A percentile compares a stretch with the other conserved stretches of the same genome.
Evolutionary conservation across 2,329 filamentous ascomycete genomes (phyloP).

Genomic region (Phialophora expanda): DNA sequence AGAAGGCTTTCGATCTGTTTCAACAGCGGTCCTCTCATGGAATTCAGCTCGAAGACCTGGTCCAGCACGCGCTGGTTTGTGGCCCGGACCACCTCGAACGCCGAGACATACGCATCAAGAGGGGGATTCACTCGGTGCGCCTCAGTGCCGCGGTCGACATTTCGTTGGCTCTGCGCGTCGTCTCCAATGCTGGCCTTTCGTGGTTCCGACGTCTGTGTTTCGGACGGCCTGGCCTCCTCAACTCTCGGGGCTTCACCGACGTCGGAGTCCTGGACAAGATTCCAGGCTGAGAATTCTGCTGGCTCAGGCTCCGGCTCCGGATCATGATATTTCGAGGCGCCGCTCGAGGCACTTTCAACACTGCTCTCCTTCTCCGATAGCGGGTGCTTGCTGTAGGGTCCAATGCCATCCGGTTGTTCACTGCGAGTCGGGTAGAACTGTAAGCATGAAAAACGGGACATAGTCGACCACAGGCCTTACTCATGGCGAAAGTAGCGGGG

Average conservation of each 20-base stretch:
- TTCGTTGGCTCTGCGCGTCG: background rate
- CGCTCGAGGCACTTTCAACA: background rate
- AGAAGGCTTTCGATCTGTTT: background rate
- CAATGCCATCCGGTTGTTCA: background rate
- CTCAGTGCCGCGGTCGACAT: background rate
- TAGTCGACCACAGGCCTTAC: background rate
- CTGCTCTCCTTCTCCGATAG: background rate
- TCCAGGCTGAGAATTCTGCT: background rate
- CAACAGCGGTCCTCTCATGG: constrained; percentile 2
- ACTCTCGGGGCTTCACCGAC: background rate
- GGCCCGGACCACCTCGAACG: constrained; percentile 5
- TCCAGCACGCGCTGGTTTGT: constrained; percentile 5
- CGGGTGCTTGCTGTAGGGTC: background rate
- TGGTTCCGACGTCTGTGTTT: background rate
- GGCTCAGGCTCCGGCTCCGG: background rate
- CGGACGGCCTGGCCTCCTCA: background rate
- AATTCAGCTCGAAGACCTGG: constrained; percentile 16
- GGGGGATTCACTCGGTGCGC: background rate
- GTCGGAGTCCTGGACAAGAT: background rate
- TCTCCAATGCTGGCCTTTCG: background rate
- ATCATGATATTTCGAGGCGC: background rate
- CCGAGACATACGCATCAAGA: background rate
- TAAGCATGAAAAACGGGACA: background rate
- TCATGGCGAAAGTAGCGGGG: background rate
- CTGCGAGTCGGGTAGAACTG: background rate